A percentile compares a stretch with the other conserved stretches of the same genome.
These are phyloP conservation scores for Uronychia setigera DNA, from an alignment of 73 alveolate genomes.

Conservation along the genomic window DNA sequence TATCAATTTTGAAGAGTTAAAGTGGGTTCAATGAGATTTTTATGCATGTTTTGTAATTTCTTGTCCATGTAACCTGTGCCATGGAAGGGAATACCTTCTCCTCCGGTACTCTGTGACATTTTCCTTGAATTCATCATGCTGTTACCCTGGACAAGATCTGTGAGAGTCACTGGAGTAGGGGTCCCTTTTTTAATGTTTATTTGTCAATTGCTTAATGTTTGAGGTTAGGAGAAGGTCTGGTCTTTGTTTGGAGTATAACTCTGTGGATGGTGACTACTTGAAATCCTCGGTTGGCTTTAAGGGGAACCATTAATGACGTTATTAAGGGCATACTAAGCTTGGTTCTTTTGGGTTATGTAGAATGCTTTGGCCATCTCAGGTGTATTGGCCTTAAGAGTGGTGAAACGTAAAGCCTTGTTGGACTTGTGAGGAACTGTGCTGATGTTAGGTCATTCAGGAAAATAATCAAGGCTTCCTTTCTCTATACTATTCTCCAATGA, in stretches of 20 bases:
- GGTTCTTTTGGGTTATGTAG: neutral
- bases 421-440: conserved; percentile 2
- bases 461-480: neutral
- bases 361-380: neutral
- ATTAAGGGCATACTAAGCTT: neutral
- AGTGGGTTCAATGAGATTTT: no score
- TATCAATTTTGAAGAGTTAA: no score
- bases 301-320: neutral
- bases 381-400: neutral
- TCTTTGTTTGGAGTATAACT: no score
- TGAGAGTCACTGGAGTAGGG: neutral
- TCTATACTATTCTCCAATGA: neutral
- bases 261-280: no score
- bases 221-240: neutral
- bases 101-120: neutral
- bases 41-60: no score
- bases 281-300: neutral
- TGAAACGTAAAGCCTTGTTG: neutral
- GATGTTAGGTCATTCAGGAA: neutral
- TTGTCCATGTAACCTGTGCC: neutral
- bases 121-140: neutral
- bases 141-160: neutral
- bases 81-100: neutral
- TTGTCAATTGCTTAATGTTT: neutral
- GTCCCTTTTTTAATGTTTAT: no score